These are phyloP conservation scores for Nitzschia sp. DNA, from an alignment of 108 stramenopile species.

Conservation along the genomic window DNA sequence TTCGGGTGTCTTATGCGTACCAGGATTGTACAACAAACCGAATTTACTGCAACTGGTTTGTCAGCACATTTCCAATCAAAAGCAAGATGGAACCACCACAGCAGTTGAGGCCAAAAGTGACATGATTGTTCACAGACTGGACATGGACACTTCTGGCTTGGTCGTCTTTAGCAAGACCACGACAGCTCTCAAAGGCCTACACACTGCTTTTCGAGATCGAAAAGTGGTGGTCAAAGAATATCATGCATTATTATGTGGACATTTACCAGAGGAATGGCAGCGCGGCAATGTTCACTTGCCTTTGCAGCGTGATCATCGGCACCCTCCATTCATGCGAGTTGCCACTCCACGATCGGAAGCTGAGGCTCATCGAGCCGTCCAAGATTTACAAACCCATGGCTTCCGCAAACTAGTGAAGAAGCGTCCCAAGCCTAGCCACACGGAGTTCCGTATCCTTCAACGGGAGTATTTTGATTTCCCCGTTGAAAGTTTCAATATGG, in stretches of 20 bases:
- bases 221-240: slow-evolving; percentile 57
- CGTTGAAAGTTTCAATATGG: neutral
- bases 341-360: slow-evolving; percentile 61
- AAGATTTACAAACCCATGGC: slow-evolving; percentile 60
- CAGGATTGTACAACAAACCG: slow-evolving; percentile 62
- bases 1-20: slow-evolving; percentile 74
- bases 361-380: slow-evolving; percentile 51
- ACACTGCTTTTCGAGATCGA: slow-evolving; percentile 67
- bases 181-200: slow-evolving; percentile 44
- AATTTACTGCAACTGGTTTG: slow-evolving; percentile 52
- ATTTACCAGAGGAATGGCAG: slow-evolving; percentile 31
- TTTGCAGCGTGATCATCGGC: slow-evolving; percentile 72
- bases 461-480: slow-evolving; percentile 29
- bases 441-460: slow-evolving; percentile 55
- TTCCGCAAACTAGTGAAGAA: slow-evolving; percentile 73
- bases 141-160: slow-evolving; percentile 85
- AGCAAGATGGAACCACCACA: neutral
- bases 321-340: slow-evolving; percentile 86
- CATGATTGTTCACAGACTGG: slow-evolving; percentile 84
- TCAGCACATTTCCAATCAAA: slow-evolving; percentile 12
- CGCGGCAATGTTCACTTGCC: slow-evolving; percentile 60
- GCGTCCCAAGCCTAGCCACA: slow-evolving; percentile 71
- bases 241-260: slow-evolving; percentile 76
- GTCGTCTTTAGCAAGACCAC: slow-evolving; percentile 63
- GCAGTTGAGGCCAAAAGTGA: slow-evolving; percentile 29